phyloP scores from a whole-genome alignment of 2,329 filamentous ascomycete genomes.

The Aspergillus sp. region DNA sequence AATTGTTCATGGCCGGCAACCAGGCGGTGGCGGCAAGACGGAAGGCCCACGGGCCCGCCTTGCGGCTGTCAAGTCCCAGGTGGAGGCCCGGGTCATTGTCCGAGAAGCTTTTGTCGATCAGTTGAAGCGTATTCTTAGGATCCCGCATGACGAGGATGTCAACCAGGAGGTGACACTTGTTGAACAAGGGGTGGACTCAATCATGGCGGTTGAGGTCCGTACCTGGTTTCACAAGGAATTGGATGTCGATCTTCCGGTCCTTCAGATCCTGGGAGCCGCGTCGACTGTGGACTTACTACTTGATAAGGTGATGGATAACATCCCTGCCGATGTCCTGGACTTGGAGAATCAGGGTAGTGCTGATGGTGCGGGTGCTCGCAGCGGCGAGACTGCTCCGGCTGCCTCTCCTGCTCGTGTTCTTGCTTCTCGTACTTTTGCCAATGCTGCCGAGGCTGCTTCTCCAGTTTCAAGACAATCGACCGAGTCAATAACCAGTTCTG shows the following conservation, averaged over 20 bases:
- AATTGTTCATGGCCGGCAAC: background rate
- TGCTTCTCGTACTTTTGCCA: no score
- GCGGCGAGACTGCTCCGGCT: no score
- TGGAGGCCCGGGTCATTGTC: background rate
- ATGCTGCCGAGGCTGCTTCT: no score
- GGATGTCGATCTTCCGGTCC: slow-evolving; percentile 37
- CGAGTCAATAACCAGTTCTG: no score
- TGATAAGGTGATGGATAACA: slow-evolving; percentile 2
- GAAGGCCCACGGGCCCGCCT: background rate
- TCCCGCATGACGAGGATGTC: background rate
- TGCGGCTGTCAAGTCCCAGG: background rate
- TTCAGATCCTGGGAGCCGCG: slow-evolving; percentile 37
- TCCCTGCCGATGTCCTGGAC: no score
- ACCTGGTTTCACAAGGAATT: slow-evolving; percentile 42
- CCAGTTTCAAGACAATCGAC: no score
- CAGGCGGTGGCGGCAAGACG: background rate
- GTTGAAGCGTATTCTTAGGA: background rate
- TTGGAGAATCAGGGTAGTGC: no score
- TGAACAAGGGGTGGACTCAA: slow-evolving; percentile 17
- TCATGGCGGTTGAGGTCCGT: slow-evolving; percentile 33
- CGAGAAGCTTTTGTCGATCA: background rate
- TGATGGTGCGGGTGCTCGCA: no score
- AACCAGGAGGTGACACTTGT: background rate
- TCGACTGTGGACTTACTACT: slow-evolving; percentile 14
- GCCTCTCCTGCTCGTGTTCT: no score